Conservation (phyloP, 208 protist genomes). For the Trypanosoma melophagium region DNA sequence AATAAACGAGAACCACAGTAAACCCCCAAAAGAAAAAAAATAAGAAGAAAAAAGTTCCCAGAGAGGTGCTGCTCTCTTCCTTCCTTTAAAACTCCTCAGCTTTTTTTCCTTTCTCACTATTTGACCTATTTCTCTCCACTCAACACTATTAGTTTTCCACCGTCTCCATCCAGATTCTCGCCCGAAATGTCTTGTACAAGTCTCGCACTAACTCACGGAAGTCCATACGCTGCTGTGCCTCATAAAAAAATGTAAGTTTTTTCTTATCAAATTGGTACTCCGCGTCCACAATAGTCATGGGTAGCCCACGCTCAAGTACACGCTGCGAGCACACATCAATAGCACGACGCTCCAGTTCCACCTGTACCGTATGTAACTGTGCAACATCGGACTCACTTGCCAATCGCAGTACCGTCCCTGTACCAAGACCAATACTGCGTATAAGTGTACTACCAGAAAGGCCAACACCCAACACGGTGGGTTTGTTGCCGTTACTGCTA, state of each 20-base stretch:
- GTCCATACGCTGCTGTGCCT: slow-evolving; percentile 85
- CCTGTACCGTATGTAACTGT: slow-evolving; percentile 71
- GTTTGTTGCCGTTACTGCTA: slow-evolving; percentile 8
- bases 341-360: slow-evolving; percentile 77
- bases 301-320: slow-evolving; percentile 78
- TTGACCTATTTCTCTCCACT: not conserved
- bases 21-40: not conserved
- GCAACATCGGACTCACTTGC: slow-evolving; percentile 60
- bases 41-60: slow-evolving; percentile 10
- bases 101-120: slow-evolving; percentile 3
- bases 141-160: slow-evolving; percentile 46
- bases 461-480: slow-evolving; percentile 51
- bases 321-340: slow-evolving; percentile 79
- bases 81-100: slow-evolving; percentile 1
- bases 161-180: slow-evolving; percentile 90
- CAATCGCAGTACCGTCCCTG: slow-evolving; percentile 73
- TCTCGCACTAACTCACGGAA: slow-evolving; percentile 88
- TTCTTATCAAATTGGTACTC: slow-evolving; percentile 93
- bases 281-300: slow-evolving; percentile 89
- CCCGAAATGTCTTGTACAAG: slow-evolving; percentile 87
- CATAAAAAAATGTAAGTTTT: slow-evolving; percentile 92
- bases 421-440: slow-evolving; percentile 70
- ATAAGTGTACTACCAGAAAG: slow-evolving; percentile 58
- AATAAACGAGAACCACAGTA: no score
- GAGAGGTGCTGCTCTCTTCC: not conserved